Percentiles rank a stretch among this genome's conserved stretches.
Conservation (phyloP, 164 flowering plant genomes). For the Taxillus chinensis region DNA sequence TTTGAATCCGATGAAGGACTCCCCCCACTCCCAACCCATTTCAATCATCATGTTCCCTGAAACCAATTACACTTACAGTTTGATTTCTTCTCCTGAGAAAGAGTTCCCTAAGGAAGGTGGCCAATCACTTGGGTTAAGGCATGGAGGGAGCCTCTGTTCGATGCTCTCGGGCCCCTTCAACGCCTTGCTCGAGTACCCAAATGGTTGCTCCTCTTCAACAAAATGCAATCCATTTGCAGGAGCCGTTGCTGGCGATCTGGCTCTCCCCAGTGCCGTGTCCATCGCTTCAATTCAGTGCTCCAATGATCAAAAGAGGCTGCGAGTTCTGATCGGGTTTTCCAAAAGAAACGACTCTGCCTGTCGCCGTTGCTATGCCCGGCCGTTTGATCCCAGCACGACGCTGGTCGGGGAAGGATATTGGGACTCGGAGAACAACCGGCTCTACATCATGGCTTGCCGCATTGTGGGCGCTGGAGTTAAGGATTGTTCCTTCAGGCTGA, state of each 20-base stretch:
- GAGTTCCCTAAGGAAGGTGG: slow-evolving; percentile 8
- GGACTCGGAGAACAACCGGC: slow-evolving; percentile 30
- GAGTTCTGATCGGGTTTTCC: slow-evolving; percentile 20
- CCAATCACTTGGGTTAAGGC: slow-evolving; percentile 10
- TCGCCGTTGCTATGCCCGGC: neutral
- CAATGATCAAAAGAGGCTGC: slow-evolving; percentile 10
- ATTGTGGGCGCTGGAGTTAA: slow-evolving; percentile 34
- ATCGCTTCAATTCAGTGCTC: slow-evolving; percentile 25
- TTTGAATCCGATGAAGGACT: slow-evolving; percentile 10
- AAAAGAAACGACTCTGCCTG: slow-evolving; percentile 4
- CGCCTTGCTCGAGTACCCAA: slow-evolving; percentile 25
- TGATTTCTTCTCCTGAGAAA: slow-evolving; percentile 10
- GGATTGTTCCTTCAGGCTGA: slow-evolving; percentile 48
- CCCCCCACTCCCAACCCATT: slow-evolving; percentile 27
- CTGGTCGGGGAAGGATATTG: slow-evolving; percentile 54
- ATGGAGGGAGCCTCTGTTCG: slow-evolving; percentile 15
- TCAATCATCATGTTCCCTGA: slow-evolving; percentile 23
- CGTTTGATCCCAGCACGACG: slow-evolving; percentile 25
- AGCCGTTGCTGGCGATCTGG: slow-evolving; percentile 14
- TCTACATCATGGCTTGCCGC: slow-evolving; percentile 36
- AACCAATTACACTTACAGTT: slow-evolving; percentile 22
- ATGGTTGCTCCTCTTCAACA: slow-evolving; percentile 17
- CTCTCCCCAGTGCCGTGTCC: slow-evolving; percentile 27
- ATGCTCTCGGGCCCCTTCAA: neutral
- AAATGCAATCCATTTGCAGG: slow-evolving; percentile 29